Percentiles rank a stretch among this genome's conserved stretches.
Evolutionary conservation across 257 asterid species (phyloP).

Genomic region (Eucommia ulmoides): DNA sequence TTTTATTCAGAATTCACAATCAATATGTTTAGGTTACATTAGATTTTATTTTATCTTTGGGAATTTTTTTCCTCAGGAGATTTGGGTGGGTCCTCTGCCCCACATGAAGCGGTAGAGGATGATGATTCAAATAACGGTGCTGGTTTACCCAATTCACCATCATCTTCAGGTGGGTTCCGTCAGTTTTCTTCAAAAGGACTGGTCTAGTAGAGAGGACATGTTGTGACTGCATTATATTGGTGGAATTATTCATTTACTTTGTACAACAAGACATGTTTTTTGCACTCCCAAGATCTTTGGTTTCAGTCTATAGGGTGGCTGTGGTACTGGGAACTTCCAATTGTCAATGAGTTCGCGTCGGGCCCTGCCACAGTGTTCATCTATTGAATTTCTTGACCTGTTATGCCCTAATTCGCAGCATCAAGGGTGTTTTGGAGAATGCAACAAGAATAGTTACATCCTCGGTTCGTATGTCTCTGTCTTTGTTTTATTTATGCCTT

Average conservation of each 20-base stretch:
- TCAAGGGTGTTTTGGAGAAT: constrained; percentile 47
- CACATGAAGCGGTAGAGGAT: constrained; percentile 65
- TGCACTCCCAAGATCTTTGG: constrained; percentile 51
- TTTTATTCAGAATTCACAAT: no score
- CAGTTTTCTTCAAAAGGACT: constrained; percentile 97
- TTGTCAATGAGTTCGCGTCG: constrained; percentile 57
- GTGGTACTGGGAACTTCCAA: constrained; percentile 90
- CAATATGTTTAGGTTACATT: no score
- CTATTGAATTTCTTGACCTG: constrained; percentile 50
- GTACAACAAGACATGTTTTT: constrained; percentile 60
- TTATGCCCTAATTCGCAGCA: constrained; percentile 51
- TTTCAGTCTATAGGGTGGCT: constrained; percentile 83
- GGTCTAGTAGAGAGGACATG: constrained; percentile 97
- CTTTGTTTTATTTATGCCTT: constrained; percentile 50
- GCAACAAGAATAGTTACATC: constrained; percentile 38
- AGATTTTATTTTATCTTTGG: neutral
- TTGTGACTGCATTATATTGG: constrained; percentile 81
- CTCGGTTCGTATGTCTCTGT: constrained; percentile 94
- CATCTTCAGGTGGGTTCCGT: constrained; percentile 99
- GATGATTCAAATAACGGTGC: constrained; percentile 50
- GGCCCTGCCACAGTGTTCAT: constrained; percentile 81
- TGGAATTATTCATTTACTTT: constrained; percentile 64
- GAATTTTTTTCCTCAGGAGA: neutral
- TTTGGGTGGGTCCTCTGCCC: constrained; percentile 34
- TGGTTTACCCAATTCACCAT: constrained; percentile 75